Base-by-base conservation (phyloP, 495 filamentous ascomycete genomes). In the Neurospora intermedia region DNA sequence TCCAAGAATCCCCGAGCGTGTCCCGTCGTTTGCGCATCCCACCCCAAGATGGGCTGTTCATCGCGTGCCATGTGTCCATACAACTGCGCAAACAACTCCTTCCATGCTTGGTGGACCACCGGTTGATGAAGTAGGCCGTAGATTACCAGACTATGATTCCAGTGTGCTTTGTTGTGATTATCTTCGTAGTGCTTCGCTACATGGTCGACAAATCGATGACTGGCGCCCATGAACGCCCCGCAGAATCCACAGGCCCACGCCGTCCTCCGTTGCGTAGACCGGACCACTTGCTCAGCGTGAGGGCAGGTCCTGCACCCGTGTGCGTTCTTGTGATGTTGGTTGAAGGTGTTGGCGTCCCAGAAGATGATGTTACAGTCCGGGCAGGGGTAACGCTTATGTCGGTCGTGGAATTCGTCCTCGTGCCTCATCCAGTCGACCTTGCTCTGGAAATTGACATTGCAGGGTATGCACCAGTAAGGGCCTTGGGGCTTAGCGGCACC, bases 371-470 rank as follows among this genome's bases (percentile, higher is more conserved):
- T 84, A 77, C 84, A 86, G 76, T 77, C 77, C 11, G 83, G 82
- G 72, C 84, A 86, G 9, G 84, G 84, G 71, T 86, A 86, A 70
- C 83, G 83, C 73, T 83, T 83, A 73, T 83, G 84, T 45, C 84
- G 83, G 75, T 86, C 84, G 81, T 86, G 84, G 73, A 86, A 84
- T 75, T 85, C 84, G 75, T 86, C 84, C 71, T 85, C 84, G 77
- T 86, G 84, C 16, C 84, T 76, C 80, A 85, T 86, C 84, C 84
- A 86, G 78, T 85, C 84, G 73, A 85, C 85, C 76, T 86, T 86
- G 72, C 84, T 80, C 76, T 85, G 84, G 69, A 86, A 85, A 20
- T 80, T 84, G 72, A 84, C 84, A 66, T 85, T 82, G 75, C 84
- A 86, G 69, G 83, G 85, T 43, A 83, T 86, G 77, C 84, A 86